Evolutionary conservation across 345 rosid genomes (phyloP), one percentile per base, ranked within the genome.

Genomic region (Geranium brycei): DNA sequence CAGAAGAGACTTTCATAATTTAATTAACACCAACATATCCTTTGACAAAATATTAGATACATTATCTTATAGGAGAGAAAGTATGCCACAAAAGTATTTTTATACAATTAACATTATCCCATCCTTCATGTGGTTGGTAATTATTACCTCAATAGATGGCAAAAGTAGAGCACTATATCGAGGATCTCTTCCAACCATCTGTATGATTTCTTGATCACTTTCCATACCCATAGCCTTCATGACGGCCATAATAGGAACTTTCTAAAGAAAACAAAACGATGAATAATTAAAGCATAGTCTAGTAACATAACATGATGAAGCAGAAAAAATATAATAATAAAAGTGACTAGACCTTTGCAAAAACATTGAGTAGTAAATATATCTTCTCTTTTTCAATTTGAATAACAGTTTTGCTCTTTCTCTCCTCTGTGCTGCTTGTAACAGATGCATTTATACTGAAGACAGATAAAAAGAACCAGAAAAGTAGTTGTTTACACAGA

Each of bases 181-280:
- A 72, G 97, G 96, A 80, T 89, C 95, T 79, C 98, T 86, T 69
- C 98, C 95, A 30, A 92, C 75, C 97, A 92, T 87, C 71, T 87
- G 93, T 65, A 87, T 93, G 31, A 89, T 89, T 80, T 92, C 98
- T 83, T 87, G 93, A 68, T 89, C 98, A 64, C 93, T 83, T 77
- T 92, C 90, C 97, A 89, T 89, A 68, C 98, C 95, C 98, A 92
- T 89, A 62, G 95, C 97, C 76, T 86, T 89, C 69, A 92, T 77
- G 68, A 84, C 95, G 64, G 83, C 81, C 89, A 92, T 82, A 51
- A 92, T 85, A 63, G 98, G 98, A 77, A 92, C 76, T 88, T 84
- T 71, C 74, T 71, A 51, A 18, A 66, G 67, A 67, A 32, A 70
- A 55, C 6, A 16, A 6, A 17, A 19, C 59, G 15, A 59, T 67